Conservation (phyloP, 73 alveolate species). For the Paramecium biaurelia region DNA sequence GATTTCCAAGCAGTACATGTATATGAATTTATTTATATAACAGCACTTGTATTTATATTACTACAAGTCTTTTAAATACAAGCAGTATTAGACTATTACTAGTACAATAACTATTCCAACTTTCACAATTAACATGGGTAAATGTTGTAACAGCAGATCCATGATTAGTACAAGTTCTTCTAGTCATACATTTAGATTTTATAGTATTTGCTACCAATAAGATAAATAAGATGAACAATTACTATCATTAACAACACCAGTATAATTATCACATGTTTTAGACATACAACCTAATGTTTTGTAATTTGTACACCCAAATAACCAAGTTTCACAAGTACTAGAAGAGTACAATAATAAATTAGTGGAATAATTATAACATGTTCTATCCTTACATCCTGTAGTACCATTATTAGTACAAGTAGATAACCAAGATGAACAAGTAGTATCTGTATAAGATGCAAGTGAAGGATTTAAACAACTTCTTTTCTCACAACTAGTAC, state of each 20-base stretch:
- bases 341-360: background rate
- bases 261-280: conserved; percentile 18
- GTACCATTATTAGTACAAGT: conserved; percentile 5
- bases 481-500: background rate
- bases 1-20: background rate
- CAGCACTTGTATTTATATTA: background rate
- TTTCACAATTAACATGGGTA: background rate
- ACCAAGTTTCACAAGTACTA: background rate
- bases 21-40: background rate
- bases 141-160: background rate
- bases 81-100: background rate
- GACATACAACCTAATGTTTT: background rate
- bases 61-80: background rate
- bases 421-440: background rate
- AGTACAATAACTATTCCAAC: background rate
- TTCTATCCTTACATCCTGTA: background rate
- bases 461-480: background rate
- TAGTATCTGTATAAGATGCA: background rate
- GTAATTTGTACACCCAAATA: background rate
- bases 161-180: conserved; percentile 9
- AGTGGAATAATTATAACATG: background rate
- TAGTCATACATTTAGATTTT: background rate
- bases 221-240: background rate
- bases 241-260: background rate
- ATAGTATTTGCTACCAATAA: background rate